These are phyloP conservation scores for Microbotryum lychnidis-dioicae DNA, from an alignment of 1,284 basidiomycete species.

Conservation along the genomic window DNA sequence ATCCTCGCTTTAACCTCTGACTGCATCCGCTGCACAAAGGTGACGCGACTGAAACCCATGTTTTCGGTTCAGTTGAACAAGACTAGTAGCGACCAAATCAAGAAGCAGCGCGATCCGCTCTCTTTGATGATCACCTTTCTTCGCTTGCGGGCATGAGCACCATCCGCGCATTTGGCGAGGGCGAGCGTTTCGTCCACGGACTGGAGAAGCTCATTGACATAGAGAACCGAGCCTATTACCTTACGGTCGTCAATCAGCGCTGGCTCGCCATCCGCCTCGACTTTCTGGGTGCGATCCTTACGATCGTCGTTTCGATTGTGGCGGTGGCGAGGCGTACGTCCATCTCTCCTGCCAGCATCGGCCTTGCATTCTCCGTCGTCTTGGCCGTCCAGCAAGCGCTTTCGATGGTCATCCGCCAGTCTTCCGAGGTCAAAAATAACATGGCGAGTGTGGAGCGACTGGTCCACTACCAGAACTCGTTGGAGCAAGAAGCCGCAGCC, in stretches of 20 bases:
- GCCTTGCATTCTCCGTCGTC: neutral
- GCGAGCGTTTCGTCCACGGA: conserved; percentile 8
- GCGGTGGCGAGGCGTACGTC: conserved; percentile 14
- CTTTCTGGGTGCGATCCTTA: conserved; percentile 34
- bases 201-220: conserved; percentile 32
- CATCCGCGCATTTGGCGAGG: conserved; percentile 46
- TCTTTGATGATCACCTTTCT: too few relatives aligned
- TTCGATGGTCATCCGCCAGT: conserved; percentile 32
- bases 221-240: conserved; percentile 45
- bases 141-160: conserved; percentile 60
- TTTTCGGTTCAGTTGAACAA: too few relatives aligned
- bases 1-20: too few relatives aligned
- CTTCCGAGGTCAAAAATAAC: conserved; percentile 42
- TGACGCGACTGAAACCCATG: too few relatives aligned
- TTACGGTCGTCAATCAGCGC: conserved; percentile 41
- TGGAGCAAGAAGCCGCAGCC: conserved; percentile 34
- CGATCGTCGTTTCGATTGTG: conserved; percentile 38
- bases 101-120: too few relatives aligned
- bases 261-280: conserved; percentile 45
- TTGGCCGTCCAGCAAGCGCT: conserved; percentile 18
- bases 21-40: too few relatives aligned
- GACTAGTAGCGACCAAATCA: too few relatives aligned
- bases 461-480: conserved; percentile 35
- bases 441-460: conserved; percentile 39
- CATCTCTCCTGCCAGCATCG: conserved; percentile 11